Evolutionary conservation across 352 stramenopile genomes (phyloP).

Genomic region (Ochromonadaceae sp.): DNA sequence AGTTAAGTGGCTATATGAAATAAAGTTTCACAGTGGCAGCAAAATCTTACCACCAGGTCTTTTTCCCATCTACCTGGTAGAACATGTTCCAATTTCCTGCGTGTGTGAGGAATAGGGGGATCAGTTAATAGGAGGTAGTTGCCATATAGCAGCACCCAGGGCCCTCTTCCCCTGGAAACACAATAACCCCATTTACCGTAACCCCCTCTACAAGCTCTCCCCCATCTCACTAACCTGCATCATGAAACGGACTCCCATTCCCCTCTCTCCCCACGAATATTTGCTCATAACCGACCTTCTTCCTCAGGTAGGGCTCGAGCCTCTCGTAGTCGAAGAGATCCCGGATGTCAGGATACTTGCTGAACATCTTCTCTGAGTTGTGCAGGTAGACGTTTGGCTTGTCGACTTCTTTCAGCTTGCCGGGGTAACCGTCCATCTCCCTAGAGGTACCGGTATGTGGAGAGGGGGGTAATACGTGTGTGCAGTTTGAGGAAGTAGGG

Average conservation of each 20-base stretch:
- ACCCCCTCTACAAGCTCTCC: too few species aligned
- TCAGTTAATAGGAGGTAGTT: too few species aligned
- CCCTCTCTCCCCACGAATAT: background rate
- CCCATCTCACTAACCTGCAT: too few species aligned
- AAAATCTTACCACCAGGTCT: background rate
- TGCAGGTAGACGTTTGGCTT: constrained; percentile 5
- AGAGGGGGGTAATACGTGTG: too few species aligned
- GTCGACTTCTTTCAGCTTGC: constrained; percentile 1
- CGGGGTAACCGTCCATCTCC: constrained; percentile 2
- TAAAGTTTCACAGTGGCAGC: too few species aligned
- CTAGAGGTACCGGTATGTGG: too few species aligned
- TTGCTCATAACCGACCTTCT: constrained; percentile 12
- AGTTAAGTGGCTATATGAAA: too few species aligned
- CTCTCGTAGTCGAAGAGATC: constrained; percentile 4
- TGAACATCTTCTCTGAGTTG: constrained; percentile 15
- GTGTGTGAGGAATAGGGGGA: too few species aligned
- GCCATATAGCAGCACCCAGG: too few species aligned
- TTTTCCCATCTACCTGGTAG: constrained; percentile 2
- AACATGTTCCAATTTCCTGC: constrained; percentile 14
- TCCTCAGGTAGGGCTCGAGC: background rate
- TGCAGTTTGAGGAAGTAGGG: too few species aligned
- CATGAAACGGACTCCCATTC: constrained; percentile 9
- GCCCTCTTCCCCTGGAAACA: too few species aligned
- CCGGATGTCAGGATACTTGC: background rate
- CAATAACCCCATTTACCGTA: too few species aligned